A percentile compares a stretch with the other conserved stretches of the same genome.
These are phyloP conservation scores for Solanum chilense DNA, from an alignment of 257 asterid species.

Conservation along the genomic window DNA sequence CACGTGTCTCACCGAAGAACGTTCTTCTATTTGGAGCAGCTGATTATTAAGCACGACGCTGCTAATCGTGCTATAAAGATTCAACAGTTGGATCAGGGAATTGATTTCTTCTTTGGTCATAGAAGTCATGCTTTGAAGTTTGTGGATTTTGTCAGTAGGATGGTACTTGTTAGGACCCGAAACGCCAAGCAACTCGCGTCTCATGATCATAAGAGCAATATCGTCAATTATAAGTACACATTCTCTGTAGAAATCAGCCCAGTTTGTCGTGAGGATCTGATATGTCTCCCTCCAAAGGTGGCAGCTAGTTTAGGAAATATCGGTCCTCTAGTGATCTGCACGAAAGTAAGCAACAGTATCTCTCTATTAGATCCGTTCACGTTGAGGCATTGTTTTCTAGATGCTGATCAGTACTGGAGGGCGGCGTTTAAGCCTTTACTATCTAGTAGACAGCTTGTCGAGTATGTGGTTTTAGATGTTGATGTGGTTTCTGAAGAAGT, in stretches of 20 bases:
- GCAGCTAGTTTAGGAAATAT: conserved; percentile 31
- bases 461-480: conserved; percentile 20
- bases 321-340: conserved; percentile 35
- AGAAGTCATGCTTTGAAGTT: conserved; percentile 41
- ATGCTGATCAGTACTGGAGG: conserved; percentile 40
- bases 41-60: conserved; percentile 43
- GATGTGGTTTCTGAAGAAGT: conserved; percentile 28
- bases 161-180: conserved; percentile 28
- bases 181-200: conserved; percentile 38
- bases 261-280: conserved; percentile 45
- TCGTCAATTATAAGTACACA: conserved; percentile 28
- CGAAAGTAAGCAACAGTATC: conserved; percentile 25
- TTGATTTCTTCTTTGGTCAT: conserved; percentile 38
- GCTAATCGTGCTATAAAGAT: conserved; percentile 41
- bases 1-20: conserved; percentile 50
- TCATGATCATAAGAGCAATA: conserved; percentile 41
- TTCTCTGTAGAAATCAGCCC: conserved; percentile 42
- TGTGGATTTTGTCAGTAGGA: conserved; percentile 29
- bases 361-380: conserved; percentile 36
- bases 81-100: conserved; percentile 41
- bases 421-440: conserved; percentile 34
- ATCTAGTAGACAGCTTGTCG: conserved; percentile 41
- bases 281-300: conserved; percentile 39
- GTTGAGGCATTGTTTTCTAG: conserved; percentile 28
- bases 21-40: conserved; percentile 51